Conservation (phyloP, 2,329 filamentous ascomycete genomes). For the Emericellopsis atlantica region DNA sequence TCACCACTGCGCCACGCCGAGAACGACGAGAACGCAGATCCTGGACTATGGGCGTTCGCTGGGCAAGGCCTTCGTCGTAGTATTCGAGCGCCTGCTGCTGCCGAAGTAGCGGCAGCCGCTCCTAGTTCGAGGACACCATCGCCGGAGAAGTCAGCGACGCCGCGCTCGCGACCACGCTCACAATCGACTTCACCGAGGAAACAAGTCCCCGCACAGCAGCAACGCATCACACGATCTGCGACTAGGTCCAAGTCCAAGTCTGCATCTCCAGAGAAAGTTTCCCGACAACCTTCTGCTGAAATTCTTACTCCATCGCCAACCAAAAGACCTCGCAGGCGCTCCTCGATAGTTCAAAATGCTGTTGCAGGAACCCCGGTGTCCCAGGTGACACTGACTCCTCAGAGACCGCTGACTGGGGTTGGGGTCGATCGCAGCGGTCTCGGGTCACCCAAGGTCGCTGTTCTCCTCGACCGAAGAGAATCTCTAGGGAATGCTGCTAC, state of each 20-base stretch:
- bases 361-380: background rate
- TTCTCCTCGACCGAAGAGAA: conserved; percentile 55
- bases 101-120: conserved; percentile 19
- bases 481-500: conserved; percentile 58
- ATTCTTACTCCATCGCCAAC: background rate
- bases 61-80: conserved; percentile 37
- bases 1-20: background rate
- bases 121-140: conserved; percentile 10
- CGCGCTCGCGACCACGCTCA: background rate
- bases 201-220: background rate
- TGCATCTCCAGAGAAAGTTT: conserved; percentile 1
- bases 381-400: conserved; percentile 26
- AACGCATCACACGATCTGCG: conserved; percentile 1
- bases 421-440: conserved; percentile 59
- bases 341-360: background rate
- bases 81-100: conserved; percentile 20
- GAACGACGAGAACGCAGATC: conserved; percentile 30
- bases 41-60: conserved; percentile 39
- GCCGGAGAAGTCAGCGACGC: conserved; percentile 4
- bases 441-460: conserved; percentile 62
- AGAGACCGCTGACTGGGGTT: conserved; percentile 50
- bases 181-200: background rate
- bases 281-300: background rate
- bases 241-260: conserved; percentile 1
- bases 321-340: background rate